A percentile compares a stretch with the other conserved stretches of the same genome.
Evolutionary conservation across 768 basidiomycete genomes (phyloP).

Genomic region (Termitomyces sp.): DNA sequence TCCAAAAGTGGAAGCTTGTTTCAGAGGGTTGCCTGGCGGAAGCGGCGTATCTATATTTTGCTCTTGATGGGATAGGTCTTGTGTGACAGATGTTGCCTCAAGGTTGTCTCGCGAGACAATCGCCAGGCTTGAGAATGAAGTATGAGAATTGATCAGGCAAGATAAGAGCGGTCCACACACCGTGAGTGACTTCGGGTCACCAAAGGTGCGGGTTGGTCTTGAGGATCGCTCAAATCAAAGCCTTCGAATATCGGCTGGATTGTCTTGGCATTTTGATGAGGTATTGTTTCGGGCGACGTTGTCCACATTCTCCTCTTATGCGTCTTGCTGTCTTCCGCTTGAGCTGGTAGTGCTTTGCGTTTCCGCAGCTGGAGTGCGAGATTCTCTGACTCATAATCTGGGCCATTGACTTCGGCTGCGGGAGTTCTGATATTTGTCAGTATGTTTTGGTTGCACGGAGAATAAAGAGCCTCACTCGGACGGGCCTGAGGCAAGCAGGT

Average conservation of each 20-base stretch:
- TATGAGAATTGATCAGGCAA: background rate
- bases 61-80: background rate
- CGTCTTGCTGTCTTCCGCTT: background rate
- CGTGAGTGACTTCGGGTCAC: background rate
- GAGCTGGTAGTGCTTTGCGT: constrained; percentile 3
- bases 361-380: background rate
- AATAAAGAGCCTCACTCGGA: background rate
- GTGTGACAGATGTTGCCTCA: background rate
- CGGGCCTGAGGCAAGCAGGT: background rate
- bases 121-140: background rate
- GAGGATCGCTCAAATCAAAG: background rate
- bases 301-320: constrained; percentile 3
- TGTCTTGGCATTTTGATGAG: background rate
- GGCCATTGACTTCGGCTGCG: background rate
- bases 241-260: background rate
- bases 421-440: background rate
- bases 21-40: background rate
- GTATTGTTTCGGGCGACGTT: background rate
- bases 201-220: background rate
- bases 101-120: background rate
- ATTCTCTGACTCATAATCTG: background rate
- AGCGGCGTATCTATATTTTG: background rate
- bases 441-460: background rate
- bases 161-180: background rate
- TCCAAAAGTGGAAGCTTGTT: background rate